Percentiles rank a stretch among this genome's conserved stretches.
Conservation (phyloP, 2,329 filamentous ascomycete species). For the Epichloe glyceriae region DNA sequence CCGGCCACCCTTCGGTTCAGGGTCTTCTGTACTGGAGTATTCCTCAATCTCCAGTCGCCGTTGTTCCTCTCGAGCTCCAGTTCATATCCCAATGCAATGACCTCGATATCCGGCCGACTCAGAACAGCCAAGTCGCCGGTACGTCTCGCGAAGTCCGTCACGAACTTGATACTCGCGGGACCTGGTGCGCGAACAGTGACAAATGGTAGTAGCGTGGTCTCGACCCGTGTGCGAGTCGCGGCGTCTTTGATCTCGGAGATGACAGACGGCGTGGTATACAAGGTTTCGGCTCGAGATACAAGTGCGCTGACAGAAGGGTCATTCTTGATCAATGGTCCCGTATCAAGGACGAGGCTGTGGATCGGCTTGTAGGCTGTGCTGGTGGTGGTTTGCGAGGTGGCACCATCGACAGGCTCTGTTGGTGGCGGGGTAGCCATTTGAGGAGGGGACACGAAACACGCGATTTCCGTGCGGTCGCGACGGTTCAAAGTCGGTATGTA, state of each 20-base stretch:
- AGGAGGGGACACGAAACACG: not conserved
- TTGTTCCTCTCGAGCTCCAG: constrained; percentile 82
- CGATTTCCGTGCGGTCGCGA: not conserved
- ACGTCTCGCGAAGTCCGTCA: constrained; percentile 73
- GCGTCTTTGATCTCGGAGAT: constrained; percentile 80
- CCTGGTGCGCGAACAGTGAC: constrained; percentile 62
- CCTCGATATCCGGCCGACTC: constrained; percentile 77
- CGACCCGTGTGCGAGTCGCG: constrained; percentile 64
- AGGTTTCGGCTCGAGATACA: constrained; percentile 58
- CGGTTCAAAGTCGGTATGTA: not conserved
- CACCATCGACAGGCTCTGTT: constrained; percentile 4
- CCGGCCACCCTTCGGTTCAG: constrained; percentile 49
- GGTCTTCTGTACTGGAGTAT: constrained; percentile 63
- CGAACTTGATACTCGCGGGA: constrained; percentile 63
- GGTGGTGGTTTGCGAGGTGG: constrained; percentile 5
- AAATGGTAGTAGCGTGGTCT: constrained; percentile 78
- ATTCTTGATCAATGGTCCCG: constrained; percentile 88
- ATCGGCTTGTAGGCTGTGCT: constrained; percentile 45
- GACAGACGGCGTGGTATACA: constrained; percentile 77
- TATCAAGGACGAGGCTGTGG: constrained; percentile 76
- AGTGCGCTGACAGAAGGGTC: constrained; percentile 75
- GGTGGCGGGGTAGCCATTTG: constrained; percentile 3
- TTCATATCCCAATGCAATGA: constrained; percentile 85
- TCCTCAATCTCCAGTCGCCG: constrained; percentile 78
- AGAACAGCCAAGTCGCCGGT: constrained; percentile 84